Base-by-base conservation (phyloP, 164 flowering plant genomes). In the Litsea cubeba region DNA sequence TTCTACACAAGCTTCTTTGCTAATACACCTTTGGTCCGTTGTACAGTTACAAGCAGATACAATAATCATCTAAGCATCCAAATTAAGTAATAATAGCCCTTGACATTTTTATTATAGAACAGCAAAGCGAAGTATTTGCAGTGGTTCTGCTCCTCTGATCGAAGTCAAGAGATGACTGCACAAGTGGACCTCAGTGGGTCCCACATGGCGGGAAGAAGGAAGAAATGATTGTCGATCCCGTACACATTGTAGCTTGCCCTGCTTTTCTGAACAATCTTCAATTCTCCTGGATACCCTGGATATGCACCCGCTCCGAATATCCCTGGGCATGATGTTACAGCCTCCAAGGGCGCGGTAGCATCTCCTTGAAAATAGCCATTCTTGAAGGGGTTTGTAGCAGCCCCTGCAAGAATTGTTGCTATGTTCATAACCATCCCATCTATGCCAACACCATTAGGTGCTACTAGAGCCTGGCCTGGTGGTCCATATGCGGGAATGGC, bases 181-280 rank as follows among this genome's bases (percentile, higher is more conserved):
- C 84, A 83, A 23, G 54, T 74, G 23, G 32, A 66, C 70, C 73
- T 81, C 26, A 67, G 18, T 3, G 70, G 84, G 28, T 83, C 83
- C 87, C 85, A 81, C 66, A 85, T 81, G 49, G 85, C 84, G 2
- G 87, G 85, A 32, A 85, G 75, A 62, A 85, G 81, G 75, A 78
- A 83, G 23, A 71, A 77, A 72, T 77, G 68, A 10, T 79, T 78
- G 22, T 68, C 66, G 14, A 50, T 74, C 3, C 85, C 83, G 18
- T 73, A 65, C 15, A 76, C 79, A 23, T 85, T 85, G 24, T 65
- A 83, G 25, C 84, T 85, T 5, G 82, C 87, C 23, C 75, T 75
- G 67, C 65, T 81, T 15, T 17, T 22, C 25, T 60, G 60, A 58
- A 79, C 81, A 64, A 80, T 71, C 73, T 67, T 64, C 76, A 84